phyloP scores from a whole-genome alignment of 768 basidiomycete species.

The Mycena olivaceomarginata region DNA sequence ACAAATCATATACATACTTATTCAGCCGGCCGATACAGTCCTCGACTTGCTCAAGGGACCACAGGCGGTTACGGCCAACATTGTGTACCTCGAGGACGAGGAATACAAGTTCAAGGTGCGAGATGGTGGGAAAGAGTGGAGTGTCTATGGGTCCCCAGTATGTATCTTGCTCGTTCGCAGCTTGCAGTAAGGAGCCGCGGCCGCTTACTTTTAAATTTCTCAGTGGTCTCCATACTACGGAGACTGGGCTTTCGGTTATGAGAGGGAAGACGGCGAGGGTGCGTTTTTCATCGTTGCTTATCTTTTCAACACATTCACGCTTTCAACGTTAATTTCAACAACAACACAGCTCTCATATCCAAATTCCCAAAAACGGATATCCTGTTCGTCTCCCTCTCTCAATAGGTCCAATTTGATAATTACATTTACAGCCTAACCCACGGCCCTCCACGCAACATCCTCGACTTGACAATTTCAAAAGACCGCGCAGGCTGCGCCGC shows the following conservation, averaged over 20 bases:
- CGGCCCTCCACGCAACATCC: constrained; percentile 70
- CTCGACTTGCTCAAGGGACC: constrained; percentile 57
- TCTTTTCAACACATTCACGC: neutral
- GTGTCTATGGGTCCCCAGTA: constrained; percentile 82
- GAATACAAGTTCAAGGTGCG: constrained; percentile 59
- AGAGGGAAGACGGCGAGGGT: constrained; percentile 59
- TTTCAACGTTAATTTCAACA: too few species aligned
- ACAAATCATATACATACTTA: neutral
- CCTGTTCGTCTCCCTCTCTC: constrained; percentile 53
- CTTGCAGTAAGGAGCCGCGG: neutral
- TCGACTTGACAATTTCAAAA: constrained; percentile 66
- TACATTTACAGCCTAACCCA: constrained; percentile 69
- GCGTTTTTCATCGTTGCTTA: neutral
- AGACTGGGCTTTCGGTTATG: constrained; percentile 64
- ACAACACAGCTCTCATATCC: constrained; percentile 47
- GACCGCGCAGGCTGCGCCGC: constrained; percentile 69
- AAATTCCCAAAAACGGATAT: constrained; percentile 64
- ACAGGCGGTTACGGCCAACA: constrained; percentile 60
- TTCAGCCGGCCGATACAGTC: constrained; percentile 46
- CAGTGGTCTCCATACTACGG: constrained; percentile 63
- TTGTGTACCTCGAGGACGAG: constrained; percentile 77
- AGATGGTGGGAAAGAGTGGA: constrained; percentile 69
- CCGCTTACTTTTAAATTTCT: constrained; percentile 55
- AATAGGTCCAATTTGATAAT: neutral
- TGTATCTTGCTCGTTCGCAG: neutral